Conservation (phyloP, 2,329 filamentous ascomycete genomes). For the Davidsoniella neocaledoniae region DNA sequence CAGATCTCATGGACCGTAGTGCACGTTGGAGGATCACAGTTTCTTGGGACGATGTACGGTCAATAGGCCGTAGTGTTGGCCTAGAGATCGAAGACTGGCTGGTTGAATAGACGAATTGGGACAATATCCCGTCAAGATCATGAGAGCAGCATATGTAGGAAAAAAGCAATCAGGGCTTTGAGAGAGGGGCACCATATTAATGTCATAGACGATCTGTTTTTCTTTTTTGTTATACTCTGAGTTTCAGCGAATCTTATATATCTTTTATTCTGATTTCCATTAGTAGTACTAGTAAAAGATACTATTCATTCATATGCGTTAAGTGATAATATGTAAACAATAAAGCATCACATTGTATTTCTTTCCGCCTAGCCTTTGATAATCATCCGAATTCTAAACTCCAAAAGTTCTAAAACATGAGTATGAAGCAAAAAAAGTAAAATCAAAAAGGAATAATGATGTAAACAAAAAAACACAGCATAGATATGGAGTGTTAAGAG, state of each 20-base stretch:
- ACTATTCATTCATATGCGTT: too few relatives aligned
- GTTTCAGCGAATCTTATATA: background rate
- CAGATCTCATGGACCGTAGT: slow-evolving; percentile 50
- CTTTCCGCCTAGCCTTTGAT: too few relatives aligned
- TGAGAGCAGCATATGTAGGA: background rate
- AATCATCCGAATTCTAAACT: too few relatives aligned
- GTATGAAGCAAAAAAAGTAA: background rate
- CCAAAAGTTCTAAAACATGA: too few relatives aligned
- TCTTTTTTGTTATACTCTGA: background rate
- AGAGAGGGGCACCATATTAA: background rate
- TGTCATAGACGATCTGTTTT: background rate
- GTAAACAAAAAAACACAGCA: background rate
- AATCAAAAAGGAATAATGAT: background rate
- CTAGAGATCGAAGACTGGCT: slow-evolving; percentile 69
- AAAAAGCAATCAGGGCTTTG: slow-evolving; percentile 10
- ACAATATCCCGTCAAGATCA: background rate
- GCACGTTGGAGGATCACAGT: slow-evolving; percentile 66
- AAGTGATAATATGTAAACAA: background rate
- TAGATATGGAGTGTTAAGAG: background rate
- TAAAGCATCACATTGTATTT: background rate
- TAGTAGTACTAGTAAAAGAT: too few relatives aligned
- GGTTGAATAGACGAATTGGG: slow-evolving; percentile 32
- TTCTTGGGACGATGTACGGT: slow-evolving; percentile 58
- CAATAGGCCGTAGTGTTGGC: slow-evolving; percentile 54
- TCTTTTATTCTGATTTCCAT: background rate